Evolutionary conservation across 768 basidiomycete genomes (phyloP).

Genomic region (Amanita phalloides): DNA sequence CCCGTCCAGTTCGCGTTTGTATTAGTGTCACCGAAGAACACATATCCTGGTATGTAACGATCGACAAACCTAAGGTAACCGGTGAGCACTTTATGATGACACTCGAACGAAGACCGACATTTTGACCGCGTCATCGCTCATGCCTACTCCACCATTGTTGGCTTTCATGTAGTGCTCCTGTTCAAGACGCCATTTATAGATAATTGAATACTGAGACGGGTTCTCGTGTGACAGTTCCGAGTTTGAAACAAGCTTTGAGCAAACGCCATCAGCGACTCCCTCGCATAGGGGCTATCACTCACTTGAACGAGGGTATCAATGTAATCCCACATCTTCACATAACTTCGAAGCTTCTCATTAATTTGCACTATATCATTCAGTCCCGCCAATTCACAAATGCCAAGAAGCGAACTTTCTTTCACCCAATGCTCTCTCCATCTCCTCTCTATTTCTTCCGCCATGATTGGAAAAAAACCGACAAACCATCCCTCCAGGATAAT

Average conservation of each 20-base stretch:
- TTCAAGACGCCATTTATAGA: constrained; percentile 84
- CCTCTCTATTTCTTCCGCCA: constrained; percentile 33
- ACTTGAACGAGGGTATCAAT: constrained; percentile 78
- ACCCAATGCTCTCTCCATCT: constrained; percentile 42
- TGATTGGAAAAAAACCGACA: constrained; percentile 72
- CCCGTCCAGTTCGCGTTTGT: constrained; percentile 20
- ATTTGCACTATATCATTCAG: constrained; percentile 49
- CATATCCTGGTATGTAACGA: constrained; percentile 90
- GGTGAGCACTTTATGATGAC: not conserved
- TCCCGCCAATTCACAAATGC: constrained; percentile 25
- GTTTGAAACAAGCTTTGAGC: constrained; percentile 16
- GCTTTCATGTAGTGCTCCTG: constrained; percentile 89
- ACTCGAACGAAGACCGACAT: constrained; percentile 32
- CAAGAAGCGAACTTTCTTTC: constrained; percentile 24
- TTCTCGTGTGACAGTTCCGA: constrained; percentile 15
- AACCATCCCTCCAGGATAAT: constrained; percentile 97
- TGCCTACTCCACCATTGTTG: constrained; percentile 74
- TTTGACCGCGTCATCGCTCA: constrained; percentile 72
- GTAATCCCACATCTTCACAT: constrained; percentile 56
- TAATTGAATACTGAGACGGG: constrained; percentile 32
- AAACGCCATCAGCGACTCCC: not conserved
- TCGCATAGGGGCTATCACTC: constrained; percentile 5
- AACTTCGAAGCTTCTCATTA: constrained; percentile 51
- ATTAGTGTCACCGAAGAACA: constrained; percentile 59
- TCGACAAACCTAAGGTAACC: constrained; percentile 59